Base-by-base conservation (phyloP, 2,329 filamentous ascomycete genomes). In the Graphiopsis chlorocephala region DNA sequence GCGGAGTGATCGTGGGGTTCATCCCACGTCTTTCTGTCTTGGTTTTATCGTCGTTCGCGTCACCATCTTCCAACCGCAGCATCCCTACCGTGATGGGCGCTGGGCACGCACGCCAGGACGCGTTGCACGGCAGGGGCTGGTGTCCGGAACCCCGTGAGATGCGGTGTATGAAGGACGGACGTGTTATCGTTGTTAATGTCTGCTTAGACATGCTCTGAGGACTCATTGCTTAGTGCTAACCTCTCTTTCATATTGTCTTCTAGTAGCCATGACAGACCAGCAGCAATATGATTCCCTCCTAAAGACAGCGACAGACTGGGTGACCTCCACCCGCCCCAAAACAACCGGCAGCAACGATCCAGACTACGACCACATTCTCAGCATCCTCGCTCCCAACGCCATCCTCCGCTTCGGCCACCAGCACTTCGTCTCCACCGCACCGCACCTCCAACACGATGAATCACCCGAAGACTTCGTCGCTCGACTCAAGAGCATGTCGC, bases 361-460 rank as follows among this genome's bases (percentile, higher is more conserved):
- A 6, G 58, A 74, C 61, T 53, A 68, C 5, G 59, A 68, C 10
- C 62, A 58, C 14, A 67, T 76, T 42, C 67, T 65, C 35, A 64
- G 68, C 8, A 68, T 69, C 56, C 63, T 69, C 1, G 47, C 65
- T 10, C 47, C 69, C 4, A 31, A 64, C 29, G 74, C 71, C 65
- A 38, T 58, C 7, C 72, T 75, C 61, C 65, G 64, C 42, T 76
- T 69, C 66, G 75, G 75, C 52, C 75, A 76, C 66, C 69, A 69
- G n/a, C 69, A 68, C 66, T 70, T 73, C 65, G 68, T 74, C 15
- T 68, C 69, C 10, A 56, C 65, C 1, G 64, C 64, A 2, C 74
- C 73, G 0, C 65, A 57, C 0, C 65, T 75, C 4, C 72, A 74
- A 58, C 66, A 66, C 25, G 38, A 50, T 7, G 56, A 67, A 8